Evolutionary conservation across 352 stramenopile genomes (phyloP), one percentile per base, ranked within the genome.

Genomic region (Phytophthora fragariaefolia): DNA sequence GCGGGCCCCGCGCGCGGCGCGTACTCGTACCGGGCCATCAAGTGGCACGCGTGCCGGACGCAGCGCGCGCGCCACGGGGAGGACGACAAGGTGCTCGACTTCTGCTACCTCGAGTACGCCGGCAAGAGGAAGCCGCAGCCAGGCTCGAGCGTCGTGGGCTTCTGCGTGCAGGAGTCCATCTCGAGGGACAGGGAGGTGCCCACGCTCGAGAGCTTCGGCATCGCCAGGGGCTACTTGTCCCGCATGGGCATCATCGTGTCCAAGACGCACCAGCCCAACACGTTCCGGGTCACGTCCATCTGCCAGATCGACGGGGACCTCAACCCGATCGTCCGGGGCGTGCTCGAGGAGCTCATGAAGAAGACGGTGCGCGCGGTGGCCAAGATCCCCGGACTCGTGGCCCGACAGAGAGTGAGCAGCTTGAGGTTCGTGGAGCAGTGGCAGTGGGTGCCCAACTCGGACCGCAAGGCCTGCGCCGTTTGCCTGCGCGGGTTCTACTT

Each of bases 371-470:
- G 77, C 22, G 51, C 69, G 3, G 65, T 91, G 26, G 60, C 72
- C 6, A 71, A 77, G n/a, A 71, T 90, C 24, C 59, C 74, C 6
- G 73, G 67, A 18, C 63, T 92, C 23, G 62, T 93, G 17, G 79
- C 89, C n/a, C 69, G 85, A 7, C 81, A 89, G 56, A 70, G 85
- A 24, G 77, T 93, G 34, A 89, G 85, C 52, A 76, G 77, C 18
- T 79, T 92, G 64, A 70, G 77, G 18, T 92, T 93, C 38, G 67
- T 93, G 27, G 85, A 91, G 69, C 81, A 90, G 57, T 93, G 81
- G 82, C 82, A 90, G 45, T 93, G 85, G 85, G 77, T 93, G 32
- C 80, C 82, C 12, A 90, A 93, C 42, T 65, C 77, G 4, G 83
- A 92, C 53, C 74, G 85, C 12, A 90, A 90, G 54, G 85, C 82